Conservation (phyloP, 2,329 filamentous ascomycete genomes). For the Ophiocordyceps camponoti-rufipedis region DNA sequence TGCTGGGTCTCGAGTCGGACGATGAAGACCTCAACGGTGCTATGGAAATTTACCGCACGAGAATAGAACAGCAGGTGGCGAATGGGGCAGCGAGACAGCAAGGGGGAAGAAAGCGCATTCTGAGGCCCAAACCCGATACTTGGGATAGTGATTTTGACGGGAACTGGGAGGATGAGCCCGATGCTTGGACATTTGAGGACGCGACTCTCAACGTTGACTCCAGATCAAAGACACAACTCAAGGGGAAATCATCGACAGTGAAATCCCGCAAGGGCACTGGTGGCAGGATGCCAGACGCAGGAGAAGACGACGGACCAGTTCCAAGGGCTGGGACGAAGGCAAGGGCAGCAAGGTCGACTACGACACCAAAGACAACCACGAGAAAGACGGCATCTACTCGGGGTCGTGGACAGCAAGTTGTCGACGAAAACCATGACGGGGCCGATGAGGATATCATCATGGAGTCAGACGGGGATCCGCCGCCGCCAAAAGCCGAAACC, state of each 20-base stretch:
- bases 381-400: constrained; percentile 20
- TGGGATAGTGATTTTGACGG: constrained; percentile 91
- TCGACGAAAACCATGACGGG: constrained; percentile 18
- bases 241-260: constrained; percentile 3
- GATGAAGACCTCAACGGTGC: constrained; percentile 49
- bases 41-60: constrained; percentile 54
- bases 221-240: constrained; percentile 4
- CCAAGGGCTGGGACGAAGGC: constrained; percentile 12
- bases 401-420: constrained; percentile 19
- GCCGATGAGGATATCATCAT: constrained; percentile 33
- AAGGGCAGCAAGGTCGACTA: constrained; percentile 12
- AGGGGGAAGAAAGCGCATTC: constrained; percentile 20
- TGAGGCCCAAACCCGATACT: constrained; percentile 57
- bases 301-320: constrained; percentile 7
- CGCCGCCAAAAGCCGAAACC: constrained; percentile 19
- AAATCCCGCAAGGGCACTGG: constrained; percentile 7
- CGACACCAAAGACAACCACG: constrained; percentile 20
- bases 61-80: constrained; percentile 53
- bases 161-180: constrained; percentile 64
- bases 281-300: constrained; percentile 5
- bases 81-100: constrained; percentile 27
- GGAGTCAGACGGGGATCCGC: constrained; percentile 30
- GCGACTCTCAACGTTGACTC: not conserved
- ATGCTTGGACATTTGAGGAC: constrained; percentile 26
- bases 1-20: constrained; percentile 47